These are phyloP conservation scores for Tricholoma sp. DNA, from an alignment of 768 basidiomycete species.

Conservation along the genomic window DNA sequence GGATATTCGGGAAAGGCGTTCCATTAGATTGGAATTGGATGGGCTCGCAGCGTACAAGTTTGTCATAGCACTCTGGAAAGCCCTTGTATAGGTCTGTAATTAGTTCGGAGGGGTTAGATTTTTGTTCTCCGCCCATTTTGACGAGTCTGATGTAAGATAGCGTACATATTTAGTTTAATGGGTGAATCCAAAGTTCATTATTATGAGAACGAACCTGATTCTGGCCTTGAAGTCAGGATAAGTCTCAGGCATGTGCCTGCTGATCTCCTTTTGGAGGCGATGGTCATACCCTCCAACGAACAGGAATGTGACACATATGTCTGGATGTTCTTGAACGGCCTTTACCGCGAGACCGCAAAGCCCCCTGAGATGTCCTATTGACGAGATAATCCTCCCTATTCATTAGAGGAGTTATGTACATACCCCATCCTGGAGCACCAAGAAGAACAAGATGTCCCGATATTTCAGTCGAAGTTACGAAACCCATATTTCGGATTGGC, in stretches of 20 bases:
- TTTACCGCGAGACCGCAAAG: constrained; percentile 9
- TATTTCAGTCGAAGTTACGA: no score
- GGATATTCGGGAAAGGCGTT: background rate
- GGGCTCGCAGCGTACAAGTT: background rate
- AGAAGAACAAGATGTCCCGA: no score
- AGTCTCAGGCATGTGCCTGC: constrained; percentile 3
- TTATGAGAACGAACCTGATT: background rate
- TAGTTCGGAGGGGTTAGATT: background rate
- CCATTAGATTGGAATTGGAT: background rate
- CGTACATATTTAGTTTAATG: background rate
- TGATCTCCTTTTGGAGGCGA: constrained; percentile 4
- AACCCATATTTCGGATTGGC: no score
- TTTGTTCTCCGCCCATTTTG: background rate
- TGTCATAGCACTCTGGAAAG: background rate
- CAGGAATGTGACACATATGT: constrained; percentile 9
- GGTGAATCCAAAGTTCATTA: background rate
- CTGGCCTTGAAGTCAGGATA: background rate
- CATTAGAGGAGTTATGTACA: no score
- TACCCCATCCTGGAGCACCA: no score
- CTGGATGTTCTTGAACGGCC: constrained; percentile 6
- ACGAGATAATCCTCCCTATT: no score
- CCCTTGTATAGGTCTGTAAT: no score
- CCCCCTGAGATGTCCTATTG: constrained; percentile 12
- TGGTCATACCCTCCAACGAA: background rate
- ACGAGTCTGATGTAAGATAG: background rate